Evolutionary conservation across 2,329 filamentous ascomycete genomes (phyloP).

Genomic region (Phaeomoniella chlamydospora): DNA sequence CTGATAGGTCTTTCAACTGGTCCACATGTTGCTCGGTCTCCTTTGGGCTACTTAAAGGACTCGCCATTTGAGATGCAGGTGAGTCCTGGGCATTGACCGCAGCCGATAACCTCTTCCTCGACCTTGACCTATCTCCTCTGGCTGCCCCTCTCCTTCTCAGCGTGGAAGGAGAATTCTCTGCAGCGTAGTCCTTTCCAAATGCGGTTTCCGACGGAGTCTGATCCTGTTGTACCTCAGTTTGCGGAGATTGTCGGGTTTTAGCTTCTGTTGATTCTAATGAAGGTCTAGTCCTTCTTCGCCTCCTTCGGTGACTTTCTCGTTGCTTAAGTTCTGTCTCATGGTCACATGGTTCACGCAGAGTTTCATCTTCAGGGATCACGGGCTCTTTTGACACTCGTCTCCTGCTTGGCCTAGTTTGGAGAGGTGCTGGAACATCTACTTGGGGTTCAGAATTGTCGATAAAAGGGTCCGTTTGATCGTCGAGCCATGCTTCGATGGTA

Average conservation of each 20-base stretch:
- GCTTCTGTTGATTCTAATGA: not conserved
- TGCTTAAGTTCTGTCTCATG: constrained; percentile 9
- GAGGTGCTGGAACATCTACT: constrained; percentile 23
- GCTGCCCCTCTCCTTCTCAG: constrained; percentile 13
- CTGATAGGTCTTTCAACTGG: not conserved
- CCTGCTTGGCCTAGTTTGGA: constrained; percentile 24
- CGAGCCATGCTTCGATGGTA: constrained; percentile 49
- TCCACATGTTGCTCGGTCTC: not conserved
- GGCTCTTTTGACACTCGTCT: constrained; percentile 7
- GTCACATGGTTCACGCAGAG: constrained; percentile 12
- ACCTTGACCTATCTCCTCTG: constrained; percentile 5
- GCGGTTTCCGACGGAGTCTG: not conserved
- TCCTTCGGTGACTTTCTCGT: not conserved
- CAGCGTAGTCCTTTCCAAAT: not conserved
- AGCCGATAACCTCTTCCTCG: constrained; percentile 5
- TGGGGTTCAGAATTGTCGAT: constrained; percentile 21
- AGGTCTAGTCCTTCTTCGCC: not conserved
- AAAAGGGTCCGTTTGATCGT: constrained; percentile 40
- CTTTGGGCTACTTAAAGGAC: not conserved
- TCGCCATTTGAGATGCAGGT: not conserved
- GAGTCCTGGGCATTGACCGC: constrained; percentile 2
- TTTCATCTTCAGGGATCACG: constrained; percentile 10
- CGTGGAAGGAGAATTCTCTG: constrained; percentile 10
- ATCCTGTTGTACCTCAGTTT: not conserved
- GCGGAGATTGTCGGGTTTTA: not conserved